Evolutionary conservation across 257 asterid genomes (phyloP), one percentile per base, ranked within the genome.

Genomic region (Verbena officinalis): DNA sequence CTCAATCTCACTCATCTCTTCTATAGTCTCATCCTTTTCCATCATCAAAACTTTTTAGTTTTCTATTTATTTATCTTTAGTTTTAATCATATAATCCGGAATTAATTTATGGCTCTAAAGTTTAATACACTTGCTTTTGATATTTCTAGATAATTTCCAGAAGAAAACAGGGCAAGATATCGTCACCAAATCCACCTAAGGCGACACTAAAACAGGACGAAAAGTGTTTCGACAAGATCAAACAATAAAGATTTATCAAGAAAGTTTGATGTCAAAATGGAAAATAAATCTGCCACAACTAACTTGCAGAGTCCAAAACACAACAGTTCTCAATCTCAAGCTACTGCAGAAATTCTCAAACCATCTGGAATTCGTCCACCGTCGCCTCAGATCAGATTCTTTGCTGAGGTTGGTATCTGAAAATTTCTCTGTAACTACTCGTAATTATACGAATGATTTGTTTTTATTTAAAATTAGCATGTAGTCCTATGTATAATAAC

Each of bases 281-380:
- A 57, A 31, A 70, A 43, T 2, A 74, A 15, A 64, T 39, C 71
- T 17, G 17, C 69, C 4, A 62, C 33, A 53, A 24, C 55, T 34
- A 31, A 54, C 21, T 20, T 44, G 34, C 75, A 40, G 1, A 44
- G 51, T 33, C 48, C 75, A 1, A 59, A 13, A 17, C 64, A 48
- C 33, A 30, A 19, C 15, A 19, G 57, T 27, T 17, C 14, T 10
- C n/a, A 9, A 8, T 52, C 34, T 1, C 30, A 34, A 23, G 65
- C 44, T 22, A n/a, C 27, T 13, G 42, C 59, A n/a, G 53, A 65
- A 51, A 64, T 44, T 46, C 19, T 69, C 16, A 77, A 60, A 68
- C 86, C 77, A 34, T 86, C 96, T 11, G 68, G 77, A 31, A 82
- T 89, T 14, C 88, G 90, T 3, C 78, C 75, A 55, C 96, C 96